These are phyloP conservation scores for Phytophthora foliorum DNA, from an alignment of 352 stramenopile species.

Conservation along the genomic window DNA sequence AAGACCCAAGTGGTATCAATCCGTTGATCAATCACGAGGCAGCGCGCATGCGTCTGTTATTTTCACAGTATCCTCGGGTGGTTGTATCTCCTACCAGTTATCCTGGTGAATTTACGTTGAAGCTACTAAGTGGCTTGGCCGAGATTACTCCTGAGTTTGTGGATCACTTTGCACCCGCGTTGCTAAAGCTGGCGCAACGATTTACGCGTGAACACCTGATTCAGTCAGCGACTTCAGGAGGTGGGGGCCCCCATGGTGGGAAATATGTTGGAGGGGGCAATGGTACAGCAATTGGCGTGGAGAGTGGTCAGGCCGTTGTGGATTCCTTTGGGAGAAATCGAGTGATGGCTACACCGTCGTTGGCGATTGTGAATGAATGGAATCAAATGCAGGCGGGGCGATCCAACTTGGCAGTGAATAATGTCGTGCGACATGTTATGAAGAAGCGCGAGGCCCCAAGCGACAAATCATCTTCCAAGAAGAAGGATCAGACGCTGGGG, in stretches of 20 bases:
- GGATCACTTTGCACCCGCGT: slow-evolving; percentile 77
- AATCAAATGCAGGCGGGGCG: slow-evolving; percentile 73
- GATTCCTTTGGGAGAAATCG: slow-evolving; percentile 85
- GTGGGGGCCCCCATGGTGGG: slow-evolving; percentile 25
- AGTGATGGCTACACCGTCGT: slow-evolving; percentile 89
- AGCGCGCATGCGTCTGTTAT: slow-evolving; percentile 61
- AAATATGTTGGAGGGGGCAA: slow-evolving; percentile 38
- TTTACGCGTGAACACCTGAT: slow-evolving; percentile 89
- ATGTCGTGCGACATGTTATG: slow-evolving; percentile 72
- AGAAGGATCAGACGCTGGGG: slow-evolving; percentile 52
- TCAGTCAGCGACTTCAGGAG: slow-evolving; percentile 43
- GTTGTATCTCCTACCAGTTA: slow-evolving; percentile 57
- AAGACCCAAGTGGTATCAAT: slow-evolving; percentile 47
- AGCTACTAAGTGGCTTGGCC: slow-evolving; percentile 68
- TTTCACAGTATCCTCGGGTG: slow-evolving; percentile 55
- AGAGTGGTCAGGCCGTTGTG: slow-evolving; percentile 55
- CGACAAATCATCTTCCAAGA: slow-evolving; percentile 66
- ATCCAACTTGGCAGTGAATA: slow-evolving; percentile 86
- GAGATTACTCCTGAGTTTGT: slow-evolving; percentile 75
- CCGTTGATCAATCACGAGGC: slow-evolving; percentile 67
- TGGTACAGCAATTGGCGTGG: slow-evolving; percentile 38
- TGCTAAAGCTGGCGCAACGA: slow-evolving; percentile 87
- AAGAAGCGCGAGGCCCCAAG: slow-evolving; percentile 67
- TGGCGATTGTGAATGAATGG: slow-evolving; percentile 89
- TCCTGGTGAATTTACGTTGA: slow-evolving; percentile 77